phyloP scores from a whole-genome alignment of 352 stramenopile species.

The Peronospora tabacina region DNA sequence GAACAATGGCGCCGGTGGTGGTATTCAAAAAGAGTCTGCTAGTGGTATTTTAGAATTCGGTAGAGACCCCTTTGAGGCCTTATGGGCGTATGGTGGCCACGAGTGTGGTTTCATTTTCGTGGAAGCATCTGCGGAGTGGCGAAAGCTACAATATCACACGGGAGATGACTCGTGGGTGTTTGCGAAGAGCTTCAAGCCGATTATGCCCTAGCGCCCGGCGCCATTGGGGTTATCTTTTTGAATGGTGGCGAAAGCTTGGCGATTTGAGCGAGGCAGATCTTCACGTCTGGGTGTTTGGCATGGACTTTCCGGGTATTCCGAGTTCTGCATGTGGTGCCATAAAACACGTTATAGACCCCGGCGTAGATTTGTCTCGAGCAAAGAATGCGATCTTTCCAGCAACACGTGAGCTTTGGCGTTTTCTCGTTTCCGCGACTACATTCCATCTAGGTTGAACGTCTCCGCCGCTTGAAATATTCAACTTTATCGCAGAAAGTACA shows the following conservation, averaged over 20 bases:
- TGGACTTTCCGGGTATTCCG: not conserved
- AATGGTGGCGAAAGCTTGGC: not conserved
- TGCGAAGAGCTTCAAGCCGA: constrained; percentile 40
- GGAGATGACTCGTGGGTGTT: constrained; percentile 60
- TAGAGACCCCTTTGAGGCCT: constrained; percentile 34
- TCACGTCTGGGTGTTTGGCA: not conserved
- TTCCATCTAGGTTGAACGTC: too few relatives aligned
- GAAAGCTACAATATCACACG: constrained; percentile 65
- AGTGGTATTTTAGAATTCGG: constrained; percentile 57
- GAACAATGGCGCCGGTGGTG: constrained; percentile 69
- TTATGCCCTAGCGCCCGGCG: not conserved
- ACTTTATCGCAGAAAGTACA: too few relatives aligned
- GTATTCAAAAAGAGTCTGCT: constrained; percentile 72
- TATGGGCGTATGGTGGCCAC: constrained; percentile 55
- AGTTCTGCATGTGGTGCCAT: not conserved
- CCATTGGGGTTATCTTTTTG: not conserved
- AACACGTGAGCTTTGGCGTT: too few relatives aligned
- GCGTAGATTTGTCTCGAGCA: not conserved
- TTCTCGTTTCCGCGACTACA: too few relatives aligned
- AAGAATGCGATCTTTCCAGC: too few relatives aligned
- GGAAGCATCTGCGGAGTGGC: constrained; percentile 51
- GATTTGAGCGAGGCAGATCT: not conserved
- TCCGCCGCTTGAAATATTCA: too few relatives aligned
- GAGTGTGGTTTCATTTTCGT: constrained; percentile 73
- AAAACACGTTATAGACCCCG: not conserved